Percentiles rank a stretch among this genome's conserved stretches.
Conservation (phyloP, 371 early-diverging fungal genomes). For the Rhizopus stolonifer region DNA sequence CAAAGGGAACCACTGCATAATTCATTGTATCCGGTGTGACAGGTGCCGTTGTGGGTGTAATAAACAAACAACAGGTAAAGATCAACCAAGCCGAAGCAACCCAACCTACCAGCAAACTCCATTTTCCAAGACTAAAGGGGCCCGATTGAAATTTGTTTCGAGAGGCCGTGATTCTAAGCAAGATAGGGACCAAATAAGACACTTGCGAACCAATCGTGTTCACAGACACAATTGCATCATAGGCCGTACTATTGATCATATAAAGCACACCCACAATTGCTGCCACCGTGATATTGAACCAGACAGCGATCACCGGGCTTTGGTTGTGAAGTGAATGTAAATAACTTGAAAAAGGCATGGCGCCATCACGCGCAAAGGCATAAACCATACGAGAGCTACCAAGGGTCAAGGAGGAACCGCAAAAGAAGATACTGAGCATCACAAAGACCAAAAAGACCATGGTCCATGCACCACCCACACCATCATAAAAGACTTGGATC, state of each 20-base stretch:
- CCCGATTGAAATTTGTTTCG: conserved; percentile 31
- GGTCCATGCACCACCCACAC: conserved; percentile 54
- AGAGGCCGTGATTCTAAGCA: conserved; percentile 46
- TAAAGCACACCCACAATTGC: conserved; percentile 32
- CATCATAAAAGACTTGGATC: conserved; percentile 65
- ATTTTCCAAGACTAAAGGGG: conserved; percentile 46
- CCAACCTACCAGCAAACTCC: conserved; percentile 36
- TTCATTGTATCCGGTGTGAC: conserved; percentile 48
- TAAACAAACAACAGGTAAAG: conserved; percentile 48
- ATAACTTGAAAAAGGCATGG: conserved; percentile 45
- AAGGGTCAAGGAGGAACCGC: conserved; percentile 52
- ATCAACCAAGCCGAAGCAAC: conserved; percentile 40
- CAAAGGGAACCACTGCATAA: conserved; percentile 54
- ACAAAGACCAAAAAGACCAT: conserved; percentile 59
- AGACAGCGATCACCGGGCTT: conserved; percentile 46
- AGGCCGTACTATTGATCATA: conserved; percentile 39
- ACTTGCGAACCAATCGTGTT: conserved; percentile 50
- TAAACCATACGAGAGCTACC: conserved; percentile 74
- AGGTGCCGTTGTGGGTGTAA: conserved; percentile 42
- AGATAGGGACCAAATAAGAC: conserved; percentile 52
- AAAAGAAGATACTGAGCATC: conserved; percentile 57
- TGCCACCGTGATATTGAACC: conserved; percentile 45
- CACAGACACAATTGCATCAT: conserved; percentile 42
- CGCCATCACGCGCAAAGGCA: conserved; percentile 77
- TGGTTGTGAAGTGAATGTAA: conserved; percentile 42